Evolutionary conservation across 768 basidiomycete species (phyloP).

Genomic region (Chiua virens): DNA sequence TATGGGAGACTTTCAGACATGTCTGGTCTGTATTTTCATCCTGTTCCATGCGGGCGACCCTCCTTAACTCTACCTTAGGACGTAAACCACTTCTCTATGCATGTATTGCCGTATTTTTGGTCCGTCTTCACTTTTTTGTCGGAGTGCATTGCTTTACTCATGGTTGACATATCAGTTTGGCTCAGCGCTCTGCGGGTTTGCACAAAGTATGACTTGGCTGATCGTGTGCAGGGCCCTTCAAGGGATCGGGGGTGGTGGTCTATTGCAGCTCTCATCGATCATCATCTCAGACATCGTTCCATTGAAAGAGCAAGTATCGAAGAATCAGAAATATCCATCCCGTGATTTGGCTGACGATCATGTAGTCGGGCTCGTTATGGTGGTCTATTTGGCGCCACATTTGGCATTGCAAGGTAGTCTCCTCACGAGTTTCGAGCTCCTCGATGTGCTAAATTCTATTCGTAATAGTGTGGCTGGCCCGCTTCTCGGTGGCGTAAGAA

Average conservation of each 20-base stretch:
- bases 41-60: not conserved
- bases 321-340: not conserved
- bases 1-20: constrained; percentile 78
- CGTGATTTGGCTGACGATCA: not conserved
- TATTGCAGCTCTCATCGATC: constrained; percentile 73
- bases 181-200: constrained; percentile 78
- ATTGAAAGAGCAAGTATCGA: constrained; percentile 59
- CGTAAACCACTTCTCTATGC: constrained; percentile 70
- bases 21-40: constrained; percentile 25
- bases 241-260: constrained; percentile 80
- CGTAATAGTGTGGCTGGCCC: constrained; percentile 64
- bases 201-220: constrained; percentile 76
- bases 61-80: constrained; percentile 32
- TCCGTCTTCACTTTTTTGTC: constrained; percentile 29
- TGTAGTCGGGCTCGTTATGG: constrained; percentile 74
- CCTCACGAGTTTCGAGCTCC: not conserved
- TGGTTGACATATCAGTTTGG: constrained; percentile 54
- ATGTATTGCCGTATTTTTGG: constrained; percentile 64
- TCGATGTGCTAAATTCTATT: not conserved
- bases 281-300: constrained; percentile 83
- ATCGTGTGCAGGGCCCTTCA: constrained; percentile 76
- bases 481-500: constrained; percentile 74
- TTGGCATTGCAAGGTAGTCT: constrained; percentile 60
- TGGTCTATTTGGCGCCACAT: constrained; percentile 75
- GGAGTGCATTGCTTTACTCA: not conserved